These are phyloP conservation scores for Colletotrichum tofieldiae DNA, from an alignment of 2,329 filamentous ascomycete genomes.

Conservation along the genomic window DNA sequence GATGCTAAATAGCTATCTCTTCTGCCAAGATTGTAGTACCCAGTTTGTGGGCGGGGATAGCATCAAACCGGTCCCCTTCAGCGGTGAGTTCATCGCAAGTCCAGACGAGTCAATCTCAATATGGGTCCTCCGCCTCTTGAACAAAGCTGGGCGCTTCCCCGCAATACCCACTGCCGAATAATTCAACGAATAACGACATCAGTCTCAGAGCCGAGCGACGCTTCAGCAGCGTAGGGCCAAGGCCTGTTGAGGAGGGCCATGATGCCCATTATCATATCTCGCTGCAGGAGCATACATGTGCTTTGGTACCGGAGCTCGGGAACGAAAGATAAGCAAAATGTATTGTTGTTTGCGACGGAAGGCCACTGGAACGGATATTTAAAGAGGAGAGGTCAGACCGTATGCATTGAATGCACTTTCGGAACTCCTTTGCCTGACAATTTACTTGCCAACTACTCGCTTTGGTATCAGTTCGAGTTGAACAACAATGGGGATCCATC, in stretches of 20 bases:
- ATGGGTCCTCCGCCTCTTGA: background rate
- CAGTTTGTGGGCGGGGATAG: constrained; percentile 2
- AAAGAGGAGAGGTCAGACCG: background rate
- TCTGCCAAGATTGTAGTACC: constrained; percentile 16
- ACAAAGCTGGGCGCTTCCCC: background rate
- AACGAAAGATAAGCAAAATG: background rate
- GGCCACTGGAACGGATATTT: background rate
- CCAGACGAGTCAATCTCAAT: background rate
- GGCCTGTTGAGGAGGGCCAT: background rate
- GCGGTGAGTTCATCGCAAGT: background rate
- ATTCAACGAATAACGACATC: background rate
- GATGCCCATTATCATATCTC: constrained; percentile 3
- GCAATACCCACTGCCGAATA: constrained; percentile 1
- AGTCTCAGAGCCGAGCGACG: constrained; percentile 19
- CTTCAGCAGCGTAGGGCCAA: constrained; percentile 2
- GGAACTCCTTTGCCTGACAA: background rate
- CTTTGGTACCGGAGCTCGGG: background rate
- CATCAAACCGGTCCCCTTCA: background rate
- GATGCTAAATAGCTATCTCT: constrained; percentile 25
- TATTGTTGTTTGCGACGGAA: background rate
- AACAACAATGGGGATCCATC: constrained; percentile 14
- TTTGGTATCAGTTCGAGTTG: background rate
- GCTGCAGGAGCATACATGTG: background rate
- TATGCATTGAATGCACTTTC: background rate
- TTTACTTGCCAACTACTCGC: background rate